Evolutionary conservation across 2,329 filamentous ascomycete genomes (phyloP).

Genomic region (Neonectria faginata): DNA sequence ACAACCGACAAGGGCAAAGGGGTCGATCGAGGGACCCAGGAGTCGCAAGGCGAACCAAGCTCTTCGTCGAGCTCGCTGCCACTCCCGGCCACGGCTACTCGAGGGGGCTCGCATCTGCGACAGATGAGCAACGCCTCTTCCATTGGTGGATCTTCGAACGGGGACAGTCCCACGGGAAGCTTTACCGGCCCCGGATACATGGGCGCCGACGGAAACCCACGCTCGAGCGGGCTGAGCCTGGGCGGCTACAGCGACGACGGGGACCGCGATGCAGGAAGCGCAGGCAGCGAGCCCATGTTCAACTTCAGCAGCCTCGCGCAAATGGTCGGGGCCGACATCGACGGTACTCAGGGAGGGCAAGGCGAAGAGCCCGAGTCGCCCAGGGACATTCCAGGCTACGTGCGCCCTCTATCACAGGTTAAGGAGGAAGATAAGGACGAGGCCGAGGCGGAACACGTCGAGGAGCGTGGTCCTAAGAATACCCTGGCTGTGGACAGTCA

Average conservation of each 20-base stretch:
- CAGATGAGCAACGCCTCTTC: slow-evolving; percentile 91
- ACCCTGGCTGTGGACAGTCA: neutral
- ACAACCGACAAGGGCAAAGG: slow-evolving; percentile 73
- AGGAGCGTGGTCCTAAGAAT: slow-evolving; percentile 31
- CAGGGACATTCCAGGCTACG: slow-evolving; percentile 29
- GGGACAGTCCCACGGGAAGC: slow-evolving; percentile 73
- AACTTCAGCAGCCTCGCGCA: slow-evolving; percentile 91
- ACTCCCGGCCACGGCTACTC: slow-evolving; percentile 63
- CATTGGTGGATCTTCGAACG: slow-evolving; percentile 75
- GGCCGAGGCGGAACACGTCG: slow-evolving; percentile 48
- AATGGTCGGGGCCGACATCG: slow-evolving; percentile 77
- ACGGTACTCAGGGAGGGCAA: slow-evolving; percentile 53
- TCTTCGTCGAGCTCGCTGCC: slow-evolving; percentile 56
- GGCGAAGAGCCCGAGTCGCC: slow-evolving; percentile 45
- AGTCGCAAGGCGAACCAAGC: slow-evolving; percentile 43
- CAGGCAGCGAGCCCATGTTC: slow-evolving; percentile 80
- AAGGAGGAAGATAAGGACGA: slow-evolving; percentile 54
- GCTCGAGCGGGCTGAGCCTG: slow-evolving; percentile 66
- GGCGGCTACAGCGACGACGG: slow-evolving; percentile 60
- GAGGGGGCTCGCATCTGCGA: slow-evolving; percentile 77
- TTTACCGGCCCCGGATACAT: slow-evolving; percentile 53
- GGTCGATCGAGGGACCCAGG: slow-evolving; percentile 65
- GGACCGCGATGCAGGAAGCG: slow-evolving; percentile 63
- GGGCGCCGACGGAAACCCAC: slow-evolving; percentile 57
- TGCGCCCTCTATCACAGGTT: slow-evolving; percentile 52